Percentiles rank a stretch among this genome's conserved stretches.
phyloP scores from a whole-genome alignment of 371 early-diverging fungal genomes.

The Encephalitozoon hellem region DNA sequence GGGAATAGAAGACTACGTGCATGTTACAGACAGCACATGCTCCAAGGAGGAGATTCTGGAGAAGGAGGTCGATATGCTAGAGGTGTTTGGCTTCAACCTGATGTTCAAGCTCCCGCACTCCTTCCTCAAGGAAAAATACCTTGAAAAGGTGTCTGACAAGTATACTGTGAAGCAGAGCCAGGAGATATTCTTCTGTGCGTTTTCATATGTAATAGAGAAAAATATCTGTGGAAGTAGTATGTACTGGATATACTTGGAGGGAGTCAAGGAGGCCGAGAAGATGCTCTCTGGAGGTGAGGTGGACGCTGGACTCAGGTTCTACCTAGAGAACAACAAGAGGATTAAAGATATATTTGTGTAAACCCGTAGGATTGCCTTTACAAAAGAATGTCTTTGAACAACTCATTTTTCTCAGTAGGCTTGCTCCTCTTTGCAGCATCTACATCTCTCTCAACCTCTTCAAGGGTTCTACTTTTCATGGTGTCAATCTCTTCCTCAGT shows the following conservation, averaged over 20 bases:
- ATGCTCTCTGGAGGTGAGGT: background rate
- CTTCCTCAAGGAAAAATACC: background rate
- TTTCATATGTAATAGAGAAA: slow-evolving; percentile 30
- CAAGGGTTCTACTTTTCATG: background rate
- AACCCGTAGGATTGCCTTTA: background rate
- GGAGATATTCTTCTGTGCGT: slow-evolving; percentile 25
- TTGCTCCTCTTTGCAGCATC: background rate
- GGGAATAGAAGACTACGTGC: slow-evolving; percentile 28
- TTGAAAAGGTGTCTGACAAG: background rate
- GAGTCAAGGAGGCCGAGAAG: slow-evolving; percentile 13
- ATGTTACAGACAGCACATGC: slow-evolving; percentile 52
- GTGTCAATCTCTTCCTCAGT: background rate
- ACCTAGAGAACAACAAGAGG: slow-evolving; percentile 16
- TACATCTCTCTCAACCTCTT: background rate
- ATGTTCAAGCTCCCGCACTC: slow-evolving; percentile 9
- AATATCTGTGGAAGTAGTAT: slow-evolving; percentile 10
- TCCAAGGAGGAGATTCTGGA: slow-evolving; percentile 45
- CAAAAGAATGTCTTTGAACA: background rate
- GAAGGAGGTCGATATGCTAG: slow-evolving; percentile 51
- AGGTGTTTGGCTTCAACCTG: slow-evolving; percentile 19
- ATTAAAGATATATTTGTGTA: slow-evolving; percentile 19
- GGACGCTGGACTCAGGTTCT: slow-evolving; percentile 7
- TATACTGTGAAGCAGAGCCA: background rate
- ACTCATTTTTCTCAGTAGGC: background rate
- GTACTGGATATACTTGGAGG: slow-evolving; percentile 16